phyloP scores from a whole-genome alignment of 148 eudicot species.

The Persicaria tinctoria region DNA sequence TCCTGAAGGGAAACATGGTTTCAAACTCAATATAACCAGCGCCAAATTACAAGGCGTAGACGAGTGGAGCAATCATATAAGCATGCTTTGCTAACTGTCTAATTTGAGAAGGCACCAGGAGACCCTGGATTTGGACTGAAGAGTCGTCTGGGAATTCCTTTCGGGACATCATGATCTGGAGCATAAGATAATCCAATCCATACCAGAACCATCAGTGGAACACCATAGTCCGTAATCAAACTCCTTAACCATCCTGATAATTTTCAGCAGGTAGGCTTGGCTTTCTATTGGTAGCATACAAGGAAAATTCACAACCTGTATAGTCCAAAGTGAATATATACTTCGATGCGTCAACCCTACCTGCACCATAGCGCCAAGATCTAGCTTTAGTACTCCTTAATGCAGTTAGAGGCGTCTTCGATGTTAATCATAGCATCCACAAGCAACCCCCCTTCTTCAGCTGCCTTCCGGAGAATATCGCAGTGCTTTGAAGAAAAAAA shows the following conservation, averaged over 20 bases:
- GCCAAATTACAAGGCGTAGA: background rate
- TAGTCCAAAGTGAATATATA: background rate
- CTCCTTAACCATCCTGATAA: slow-evolving; percentile 80
- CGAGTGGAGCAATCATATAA: background rate
- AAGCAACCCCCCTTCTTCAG: slow-evolving; percentile 94
- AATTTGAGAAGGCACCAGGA: slow-evolving; percentile 88
- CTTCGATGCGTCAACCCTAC: slow-evolving; percentile 21
- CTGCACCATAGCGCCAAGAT: slow-evolving; percentile 99
- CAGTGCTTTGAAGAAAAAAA: slow-evolving; percentile 50
- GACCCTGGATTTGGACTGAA: slow-evolving; percentile 99
- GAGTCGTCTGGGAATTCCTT: slow-evolving; percentile 85
- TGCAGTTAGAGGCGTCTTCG: slow-evolving; percentile 58
- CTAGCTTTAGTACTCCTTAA: slow-evolving; percentile 86
- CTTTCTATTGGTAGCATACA: background rate
- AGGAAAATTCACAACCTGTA: background rate
- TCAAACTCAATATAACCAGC: background rate
- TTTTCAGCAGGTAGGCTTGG: background rate
- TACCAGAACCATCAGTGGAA: slow-evolving; percentile 89
- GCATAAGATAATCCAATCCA: slow-evolving; percentile 94
- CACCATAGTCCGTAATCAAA: slow-evolving; percentile 90
- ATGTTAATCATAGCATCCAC: slow-evolving; percentile 85
- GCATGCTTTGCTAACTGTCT: slow-evolving; percentile 88
- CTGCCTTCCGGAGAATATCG: slow-evolving; percentile 91
- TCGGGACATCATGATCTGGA: slow-evolving; percentile 72
- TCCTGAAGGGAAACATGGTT: slow-evolving; percentile 34